Base-by-base conservation (phyloP, 805 yeast genomes). In the Candida odintsovae region DNA sequence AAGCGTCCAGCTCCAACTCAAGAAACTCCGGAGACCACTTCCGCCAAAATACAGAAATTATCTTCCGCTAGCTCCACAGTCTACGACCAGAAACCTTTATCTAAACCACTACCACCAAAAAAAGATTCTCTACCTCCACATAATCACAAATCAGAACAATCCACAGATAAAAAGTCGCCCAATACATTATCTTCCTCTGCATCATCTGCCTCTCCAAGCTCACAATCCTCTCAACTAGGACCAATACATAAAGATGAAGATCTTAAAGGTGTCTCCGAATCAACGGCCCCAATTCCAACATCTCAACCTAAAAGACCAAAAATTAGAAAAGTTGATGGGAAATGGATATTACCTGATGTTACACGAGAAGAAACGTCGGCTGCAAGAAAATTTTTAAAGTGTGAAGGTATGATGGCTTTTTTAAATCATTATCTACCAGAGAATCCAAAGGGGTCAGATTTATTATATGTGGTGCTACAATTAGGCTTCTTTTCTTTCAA, bases 361-460 rank as follows among this genome's bases (percentile, higher is more conserved):
- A 64, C 77, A 2, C 72, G 70, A 40, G 74, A 71, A 25, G 69
- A 69, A 26, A 67, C 76, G 13, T 59, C 70, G 8, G 70, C 67
- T 41, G 78, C 80, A 1, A 70, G 83, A 47, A 68, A 70, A 42
- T 80, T 57, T 55, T 64, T 90, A 44, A 84, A 83, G 56, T 60
- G 66, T 4, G 62, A 76, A 48, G 96, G 96, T 0, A 70, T 77
- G 28, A 65, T 72, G 49, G 62, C 66, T 47, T 89, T 89, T 55
- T 61, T 88, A 39, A 78, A 78, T 46, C 69, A 71, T 41, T 84
- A 77, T 50, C 62, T 87, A 18, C 86, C 90, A 2, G 72, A 74
- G 2, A 75, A 76, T 4, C 82, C 88, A 21, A 70, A 76, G 20
- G 71, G 79, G 4, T 72, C 77, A 15, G 83, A 83, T 53, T 70